Evolutionary conservation across 495 filamentous ascomycete species (phyloP), one percentile per base, ranked within the genome.

Genomic region (Amniculicola lignicola): DNA sequence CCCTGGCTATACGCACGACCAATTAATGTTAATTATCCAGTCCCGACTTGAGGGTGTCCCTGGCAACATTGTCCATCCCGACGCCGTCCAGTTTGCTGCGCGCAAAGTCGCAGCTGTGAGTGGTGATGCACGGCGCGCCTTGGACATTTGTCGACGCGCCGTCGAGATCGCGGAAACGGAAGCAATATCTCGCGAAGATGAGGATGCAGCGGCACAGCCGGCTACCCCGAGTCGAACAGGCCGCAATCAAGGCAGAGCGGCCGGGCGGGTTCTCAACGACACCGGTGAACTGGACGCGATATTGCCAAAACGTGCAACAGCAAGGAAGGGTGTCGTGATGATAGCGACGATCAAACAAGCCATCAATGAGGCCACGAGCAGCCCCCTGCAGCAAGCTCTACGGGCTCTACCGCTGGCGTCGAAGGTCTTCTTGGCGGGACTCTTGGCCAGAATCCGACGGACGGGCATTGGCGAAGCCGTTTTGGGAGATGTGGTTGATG

Each of bases 11-110:
- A 96, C 89, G 40, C 91, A 97, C 71, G 89, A 89, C 39, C 94
- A 97, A 69, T 78, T 99, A n/a, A 96, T 96, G 87, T 85, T 87
- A 57, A 97, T 99, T 60, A 94, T 99, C 52, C 83, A 88, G 63
- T 93, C 88, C 4, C 84, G 94, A 11, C 80, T 99, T 4, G 82
- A 85, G 57, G 87, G 86, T 23, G 89, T 97, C 9, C 88, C 87
- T 0, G 91, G 90, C 16, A 80, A 90, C 65, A 88, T 97, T 38
- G 92, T 97, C 16, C 89, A 96, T 31, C 71, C 88, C 10, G 94
- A 99, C 69, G 94, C 94, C 14, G 77, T 99, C 33, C 93, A 97
- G 72, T 99, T 99, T 65, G 94, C 94, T 4, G 89, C 87, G 45
- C 79, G 94, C 18, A 99, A 99, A 72, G 94, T 99, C 1, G 94